These are phyloP conservation scores for Pythium grandisporangium DNA, from an alignment of 352 stramenopile genomes.

Conservation along the genomic window DNA sequence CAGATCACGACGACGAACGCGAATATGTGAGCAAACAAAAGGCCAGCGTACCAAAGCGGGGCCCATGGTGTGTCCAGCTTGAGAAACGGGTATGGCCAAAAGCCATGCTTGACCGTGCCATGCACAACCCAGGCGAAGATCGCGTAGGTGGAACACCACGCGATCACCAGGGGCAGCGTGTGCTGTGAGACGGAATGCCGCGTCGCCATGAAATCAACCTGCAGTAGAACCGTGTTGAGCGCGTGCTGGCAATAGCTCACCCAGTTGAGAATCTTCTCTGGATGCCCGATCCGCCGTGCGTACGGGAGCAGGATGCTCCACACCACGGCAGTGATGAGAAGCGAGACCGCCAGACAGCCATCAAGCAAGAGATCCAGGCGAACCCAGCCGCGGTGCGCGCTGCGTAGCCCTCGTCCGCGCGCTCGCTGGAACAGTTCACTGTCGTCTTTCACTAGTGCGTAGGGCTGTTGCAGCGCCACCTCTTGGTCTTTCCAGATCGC, in stretches of 20 bases:
- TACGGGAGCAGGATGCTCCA: constrained; percentile 75
- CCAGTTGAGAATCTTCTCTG: constrained; percentile 56
- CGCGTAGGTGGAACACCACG: constrained; percentile 53
- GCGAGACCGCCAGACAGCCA: constrained; percentile 45
- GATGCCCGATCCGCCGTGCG: constrained; percentile 26
- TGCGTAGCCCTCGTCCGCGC: too few relatives aligned
- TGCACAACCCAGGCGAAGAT: constrained; percentile 77
- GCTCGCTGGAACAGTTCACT: constrained; percentile 12
- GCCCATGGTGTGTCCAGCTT: constrained; percentile 60
- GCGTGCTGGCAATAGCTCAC: constrained; percentile 78
- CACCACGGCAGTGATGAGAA: constrained; percentile 64
- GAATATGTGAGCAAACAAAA: constrained; percentile 39
- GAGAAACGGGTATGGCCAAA: constrained; percentile 81
- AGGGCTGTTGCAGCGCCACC: constrained; percentile 9
- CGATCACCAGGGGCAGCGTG: constrained; percentile 47
- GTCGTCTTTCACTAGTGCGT: constrained; percentile 34
- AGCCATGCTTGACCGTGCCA: constrained; percentile 43
- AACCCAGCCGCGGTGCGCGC: constrained; percentile 27
- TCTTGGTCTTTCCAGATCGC: constrained; percentile 16
- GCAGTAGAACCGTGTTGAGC: constrained; percentile 56
- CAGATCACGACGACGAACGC: constrained; percentile 26
- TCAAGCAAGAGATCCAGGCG: constrained; percentile 58
- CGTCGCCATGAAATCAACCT: constrained; percentile 50
- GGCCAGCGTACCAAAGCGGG: constrained; percentile 56
- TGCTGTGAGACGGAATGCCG: constrained; percentile 42